Percentiles rank a stretch among this genome's conserved stretches.
Conservation (phyloP, 2,329 filamentous ascomycete genomes). For the Rugonectria rugulosa region DNA sequence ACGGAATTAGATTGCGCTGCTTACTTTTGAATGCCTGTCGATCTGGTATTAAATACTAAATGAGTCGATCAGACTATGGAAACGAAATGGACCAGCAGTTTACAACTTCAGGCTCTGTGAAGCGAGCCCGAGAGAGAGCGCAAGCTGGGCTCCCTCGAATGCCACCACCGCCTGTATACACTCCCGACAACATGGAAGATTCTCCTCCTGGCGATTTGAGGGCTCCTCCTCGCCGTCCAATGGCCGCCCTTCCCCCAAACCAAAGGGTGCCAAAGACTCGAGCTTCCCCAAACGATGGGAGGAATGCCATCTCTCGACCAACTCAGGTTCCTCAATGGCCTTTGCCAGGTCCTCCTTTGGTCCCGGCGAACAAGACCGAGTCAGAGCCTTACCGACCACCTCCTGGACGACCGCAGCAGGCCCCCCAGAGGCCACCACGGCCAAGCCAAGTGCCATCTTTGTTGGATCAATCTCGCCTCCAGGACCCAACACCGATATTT, state of each 20-base stretch:
- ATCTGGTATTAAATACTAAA: constrained; percentile 48
- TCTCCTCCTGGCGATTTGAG: constrained; percentile 34
- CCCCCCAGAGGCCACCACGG: constrained; percentile 66
- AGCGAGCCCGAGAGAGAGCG: constrained; percentile 62
- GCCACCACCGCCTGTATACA: constrained; percentile 28
- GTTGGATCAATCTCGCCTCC: constrained; percentile 61
- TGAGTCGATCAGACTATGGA: constrained; percentile 65
- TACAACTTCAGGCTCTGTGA: constrained; percentile 57
- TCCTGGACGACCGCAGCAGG: constrained; percentile 54
- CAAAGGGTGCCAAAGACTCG: constrained; percentile 29
- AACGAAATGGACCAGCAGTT: constrained; percentile 57
- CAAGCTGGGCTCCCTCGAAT: constrained; percentile 48
- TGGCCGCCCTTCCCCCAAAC: constrained; percentile 27
- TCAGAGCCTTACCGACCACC: constrained; percentile 58
- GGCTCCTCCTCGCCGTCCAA: constrained; percentile 40
- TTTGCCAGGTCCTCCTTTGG: constrained; percentile 50
- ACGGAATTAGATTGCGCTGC: constrained; percentile 21
- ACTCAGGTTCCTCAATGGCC: constrained; percentile 64
- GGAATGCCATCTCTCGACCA: constrained; percentile 58
- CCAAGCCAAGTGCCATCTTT: constrained; percentile 68
- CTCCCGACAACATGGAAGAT: constrained; percentile 40
- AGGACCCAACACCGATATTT: constrained; percentile 64
- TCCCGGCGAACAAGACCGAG: constrained; percentile 43
- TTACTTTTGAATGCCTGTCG: constrained; percentile 30
- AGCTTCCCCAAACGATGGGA: constrained; percentile 29